Percentiles rank a stretch among this genome's conserved stretches.
Evolutionary conservation across 2,329 filamentous ascomycete genomes (phyloP).

Genomic region (Cadophora sp.): DNA sequence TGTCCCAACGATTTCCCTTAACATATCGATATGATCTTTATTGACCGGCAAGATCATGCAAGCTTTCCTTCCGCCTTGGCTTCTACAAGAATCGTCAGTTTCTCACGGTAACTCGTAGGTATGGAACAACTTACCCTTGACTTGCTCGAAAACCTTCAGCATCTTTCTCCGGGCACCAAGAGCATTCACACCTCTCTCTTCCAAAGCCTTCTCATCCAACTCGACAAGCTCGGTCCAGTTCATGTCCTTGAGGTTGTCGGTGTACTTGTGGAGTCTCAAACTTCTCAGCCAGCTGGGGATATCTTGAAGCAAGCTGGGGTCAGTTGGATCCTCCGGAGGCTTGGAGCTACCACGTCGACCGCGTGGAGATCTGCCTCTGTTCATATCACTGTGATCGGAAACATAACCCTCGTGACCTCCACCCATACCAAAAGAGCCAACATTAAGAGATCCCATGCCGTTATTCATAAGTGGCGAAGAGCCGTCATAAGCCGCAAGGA

Average conservation of each 20-base stretch:
- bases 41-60: conserved; percentile 12
- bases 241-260: conserved; percentile 96
- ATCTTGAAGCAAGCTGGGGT: conserved; percentile 87
- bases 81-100: conserved; percentile 55
- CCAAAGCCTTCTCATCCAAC: conserved; percentile 90
- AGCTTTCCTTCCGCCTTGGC: conserved; percentile 78
- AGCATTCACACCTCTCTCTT: conserved; percentile 92
- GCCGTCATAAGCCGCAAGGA: conserved; percentile 86
- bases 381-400: conserved; percentile 92
- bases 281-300: conserved; percentile 96
- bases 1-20: conserved; percentile 11
- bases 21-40: background rate
- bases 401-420: conserved; percentile 82
- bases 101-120: background rate
- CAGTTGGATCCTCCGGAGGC: conserved; percentile 96
- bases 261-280: conserved; percentile 96
- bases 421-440: conserved; percentile 74
- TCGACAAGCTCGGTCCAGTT: conserved; percentile 94
- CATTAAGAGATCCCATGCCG: conserved; percentile 72
- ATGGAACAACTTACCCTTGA: conserved; percentile 66
- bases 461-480: conserved; percentile 73
- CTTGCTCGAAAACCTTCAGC: conserved; percentile 98
- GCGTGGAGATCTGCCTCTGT: conserved; percentile 87
- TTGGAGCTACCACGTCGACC: conserved; percentile 94
- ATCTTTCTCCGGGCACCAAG: conserved; percentile 95